Evolutionary conservation across 345 rosid species (phyloP).

Genomic region (Cardamine resedifolia): DNA sequence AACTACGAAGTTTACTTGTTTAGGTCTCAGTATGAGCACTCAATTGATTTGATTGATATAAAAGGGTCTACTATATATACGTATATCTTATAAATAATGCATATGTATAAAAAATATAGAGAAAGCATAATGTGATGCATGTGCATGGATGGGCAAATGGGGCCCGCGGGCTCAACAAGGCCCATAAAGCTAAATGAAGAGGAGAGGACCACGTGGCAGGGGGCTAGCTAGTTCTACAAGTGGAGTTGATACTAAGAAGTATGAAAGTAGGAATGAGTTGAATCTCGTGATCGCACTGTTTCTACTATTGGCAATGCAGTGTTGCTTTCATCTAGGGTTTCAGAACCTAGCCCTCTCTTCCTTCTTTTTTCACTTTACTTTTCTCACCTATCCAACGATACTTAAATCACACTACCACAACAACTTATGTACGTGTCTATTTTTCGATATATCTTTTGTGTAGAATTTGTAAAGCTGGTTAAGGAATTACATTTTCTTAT

Average conservation of each 20-base stretch:
- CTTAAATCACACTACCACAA: not conserved
- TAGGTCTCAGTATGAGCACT: not conserved
- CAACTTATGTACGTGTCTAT: conserved; percentile 9
- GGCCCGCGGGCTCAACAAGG: conserved; percentile 24
- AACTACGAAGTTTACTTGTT: not conserved
- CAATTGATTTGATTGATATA: not conserved
- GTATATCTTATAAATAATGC: too few species aligned
- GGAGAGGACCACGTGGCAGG: conserved; percentile 40
- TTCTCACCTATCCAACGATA: conserved; percentile 16
- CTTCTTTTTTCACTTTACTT: conserved; percentile 11
- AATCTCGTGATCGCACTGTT: conserved; percentile 41
- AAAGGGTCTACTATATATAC: too few species aligned
- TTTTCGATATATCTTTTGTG: not conserved
- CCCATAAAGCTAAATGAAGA: conserved; percentile 35
- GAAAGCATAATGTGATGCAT: conserved; percentile 24
- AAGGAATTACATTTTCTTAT: not conserved
- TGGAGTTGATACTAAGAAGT: conserved; percentile 40
- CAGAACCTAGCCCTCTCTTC: conserved; percentile 34
- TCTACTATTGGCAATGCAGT: conserved; percentile 36
- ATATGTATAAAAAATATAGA: not conserved
- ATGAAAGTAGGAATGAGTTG: conserved; percentile 39
- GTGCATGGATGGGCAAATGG: conserved; percentile 39
- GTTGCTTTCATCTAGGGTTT: conserved; percentile 41
- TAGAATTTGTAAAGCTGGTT: conserved; percentile 15
- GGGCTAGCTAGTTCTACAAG: conserved; percentile 36